A percentile compares a stretch with the other conserved stretches of the same genome.
Conservation (phyloP, 768 basidiomycete genomes). For the Exidia glandulosa region DNA sequence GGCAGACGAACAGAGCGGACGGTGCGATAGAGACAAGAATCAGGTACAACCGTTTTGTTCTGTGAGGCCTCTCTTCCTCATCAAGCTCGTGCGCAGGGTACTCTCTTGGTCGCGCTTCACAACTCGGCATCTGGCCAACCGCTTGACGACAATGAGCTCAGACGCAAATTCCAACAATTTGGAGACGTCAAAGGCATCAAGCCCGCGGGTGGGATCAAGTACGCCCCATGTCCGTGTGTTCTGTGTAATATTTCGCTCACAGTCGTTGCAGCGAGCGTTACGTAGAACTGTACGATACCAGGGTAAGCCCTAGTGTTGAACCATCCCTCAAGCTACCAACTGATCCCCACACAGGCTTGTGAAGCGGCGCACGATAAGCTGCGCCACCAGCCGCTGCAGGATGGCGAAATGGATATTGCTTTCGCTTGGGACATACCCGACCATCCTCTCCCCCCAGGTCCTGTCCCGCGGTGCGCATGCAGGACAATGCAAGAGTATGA, state of each 20-base stretch:
- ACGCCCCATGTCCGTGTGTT: constrained; percentile 23
- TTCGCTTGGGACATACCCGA: constrained; percentile 76
- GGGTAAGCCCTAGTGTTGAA: constrained; percentile 34
- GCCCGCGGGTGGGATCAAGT: constrained; percentile 49
- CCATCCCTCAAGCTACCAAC: constrained; percentile 6
- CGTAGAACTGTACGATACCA: constrained; percentile 88
- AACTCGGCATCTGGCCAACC: constrained; percentile 55
- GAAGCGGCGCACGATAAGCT: constrained; percentile 72
- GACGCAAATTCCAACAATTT: constrained; percentile 76
- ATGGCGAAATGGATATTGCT: constrained; percentile 80
- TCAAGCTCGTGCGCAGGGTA: constrained; percentile 45
- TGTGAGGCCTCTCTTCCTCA: background rate
- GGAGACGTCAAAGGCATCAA: constrained; percentile 82
- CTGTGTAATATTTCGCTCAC: background rate
- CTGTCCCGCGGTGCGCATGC: constrained; percentile 23
- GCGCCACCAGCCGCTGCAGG: constrained; percentile 65
- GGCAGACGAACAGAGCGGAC: constrained; percentile 59
- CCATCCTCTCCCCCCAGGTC: constrained; percentile 34
- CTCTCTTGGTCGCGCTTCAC: constrained; percentile 65
- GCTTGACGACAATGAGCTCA: constrained; percentile 78
- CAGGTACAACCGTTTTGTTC: constrained; percentile 38
- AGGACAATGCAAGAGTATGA: constrained; percentile 2
- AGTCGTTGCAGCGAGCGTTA: constrained; percentile 55
- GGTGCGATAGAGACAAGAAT: constrained; percentile 64
- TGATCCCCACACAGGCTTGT: constrained; percentile 48